Conservation (phyloP, 495 filamentous ascomycete species). For the Aspergillus diversus region DNA sequence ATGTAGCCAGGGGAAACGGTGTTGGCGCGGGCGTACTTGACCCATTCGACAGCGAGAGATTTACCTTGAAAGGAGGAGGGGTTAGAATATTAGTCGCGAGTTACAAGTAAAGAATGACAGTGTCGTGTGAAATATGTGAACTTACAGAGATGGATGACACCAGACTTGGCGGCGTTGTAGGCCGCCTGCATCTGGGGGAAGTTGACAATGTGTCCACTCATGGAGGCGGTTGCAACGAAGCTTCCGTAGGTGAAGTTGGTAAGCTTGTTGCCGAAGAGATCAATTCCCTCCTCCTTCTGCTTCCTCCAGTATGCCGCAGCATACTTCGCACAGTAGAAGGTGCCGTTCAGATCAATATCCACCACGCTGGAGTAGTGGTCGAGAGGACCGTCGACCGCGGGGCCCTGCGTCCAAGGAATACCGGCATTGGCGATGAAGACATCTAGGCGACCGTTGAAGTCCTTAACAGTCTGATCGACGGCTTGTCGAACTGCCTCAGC, state of each 20-base stretch:
- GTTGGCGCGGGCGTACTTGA: constrained; percentile 82
- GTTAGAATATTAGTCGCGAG: neutral
- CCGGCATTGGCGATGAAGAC: constrained; percentile 83
- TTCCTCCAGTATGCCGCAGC: constrained; percentile 72
- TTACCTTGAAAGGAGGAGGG: constrained; percentile 48
- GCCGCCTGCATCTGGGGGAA: constrained; percentile 83
- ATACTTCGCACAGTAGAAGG: constrained; percentile 78
- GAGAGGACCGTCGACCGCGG: constrained; percentile 66
- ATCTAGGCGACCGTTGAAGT: constrained; percentile 76
- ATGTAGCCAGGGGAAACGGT: constrained; percentile 87
- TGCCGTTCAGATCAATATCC: constrained; percentile 77
- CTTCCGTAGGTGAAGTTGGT: constrained; percentile 68
- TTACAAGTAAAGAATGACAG: neutral
- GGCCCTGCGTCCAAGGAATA: constrained; percentile 71
- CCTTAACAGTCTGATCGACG: constrained; percentile 61
- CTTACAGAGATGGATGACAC: constrained; percentile 79
- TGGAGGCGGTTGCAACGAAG: constrained; percentile 79
- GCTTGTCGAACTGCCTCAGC: constrained; percentile 60
- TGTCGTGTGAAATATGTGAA: constrained; percentile 9
- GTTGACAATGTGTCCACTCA: constrained; percentile 87
- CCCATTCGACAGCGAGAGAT: constrained; percentile 85
- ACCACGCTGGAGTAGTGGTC: constrained; percentile 71
- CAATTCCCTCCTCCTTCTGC: constrained; percentile 68
- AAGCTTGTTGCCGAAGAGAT: constrained; percentile 66
- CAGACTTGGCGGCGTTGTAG: constrained; percentile 90